Evolutionary conservation across 441 rosid species (phyloP).

Genomic region (Aleurites moluccanus): DNA sequence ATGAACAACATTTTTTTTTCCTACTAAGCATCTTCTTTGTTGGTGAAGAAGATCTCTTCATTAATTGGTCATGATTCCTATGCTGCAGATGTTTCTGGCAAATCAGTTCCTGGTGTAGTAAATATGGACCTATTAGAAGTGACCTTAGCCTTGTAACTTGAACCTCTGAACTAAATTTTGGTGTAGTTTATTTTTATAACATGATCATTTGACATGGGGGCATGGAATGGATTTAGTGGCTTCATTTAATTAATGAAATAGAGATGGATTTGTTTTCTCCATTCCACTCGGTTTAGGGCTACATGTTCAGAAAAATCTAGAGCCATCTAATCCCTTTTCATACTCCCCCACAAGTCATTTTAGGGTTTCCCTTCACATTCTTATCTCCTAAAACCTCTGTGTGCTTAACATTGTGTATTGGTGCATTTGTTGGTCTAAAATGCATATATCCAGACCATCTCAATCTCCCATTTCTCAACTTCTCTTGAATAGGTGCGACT

Average conservation of each 20-base stretch:
- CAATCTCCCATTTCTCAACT: background rate
- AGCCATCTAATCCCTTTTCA: background rate
- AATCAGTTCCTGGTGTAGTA: background rate
- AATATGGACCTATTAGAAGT: background rate
- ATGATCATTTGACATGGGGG: background rate
- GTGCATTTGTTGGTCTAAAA: background rate
- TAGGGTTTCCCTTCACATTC: background rate
- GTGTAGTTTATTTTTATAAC: background rate
- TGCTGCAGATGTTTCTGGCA: background rate
- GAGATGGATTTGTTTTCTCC: background rate
- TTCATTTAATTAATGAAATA: background rate
- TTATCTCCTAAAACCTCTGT: background rate
- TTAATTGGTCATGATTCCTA: background rate
- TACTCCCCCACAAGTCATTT: background rate
- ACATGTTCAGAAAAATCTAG: background rate
- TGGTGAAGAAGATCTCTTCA: background rate
- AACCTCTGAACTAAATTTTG: background rate
- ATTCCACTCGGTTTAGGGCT: background rate
- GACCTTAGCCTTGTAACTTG: constrained; percentile 4
- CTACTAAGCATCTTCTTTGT: background rate
- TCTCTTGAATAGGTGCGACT: background rate
- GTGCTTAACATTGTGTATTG: background rate
- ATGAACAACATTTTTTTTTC: background rate
- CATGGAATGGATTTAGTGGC: background rate
- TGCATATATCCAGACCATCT: background rate